A percentile compares a stretch with the other conserved stretches of the same genome.
phyloP scores from a whole-genome alignment of 257 asterid species.

The Fraxinus americana region DNA sequence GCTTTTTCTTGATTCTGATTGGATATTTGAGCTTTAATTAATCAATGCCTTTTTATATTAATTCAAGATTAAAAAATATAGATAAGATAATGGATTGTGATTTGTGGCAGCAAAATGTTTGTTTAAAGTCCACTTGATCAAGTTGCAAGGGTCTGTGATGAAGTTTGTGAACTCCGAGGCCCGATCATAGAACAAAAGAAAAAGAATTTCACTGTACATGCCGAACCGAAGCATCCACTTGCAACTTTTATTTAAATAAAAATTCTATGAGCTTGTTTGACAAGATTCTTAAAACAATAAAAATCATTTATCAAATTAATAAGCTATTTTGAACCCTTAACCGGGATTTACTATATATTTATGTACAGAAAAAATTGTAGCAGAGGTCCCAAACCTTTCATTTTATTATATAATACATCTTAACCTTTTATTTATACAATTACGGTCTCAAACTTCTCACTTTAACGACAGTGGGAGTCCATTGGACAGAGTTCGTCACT shows the following conservation, averaged over 20 bases:
- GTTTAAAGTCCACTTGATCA: constrained; percentile 17
- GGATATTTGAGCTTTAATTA: constrained; percentile 8
- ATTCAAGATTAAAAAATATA: constrained; percentile 4
- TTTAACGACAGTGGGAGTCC: too few species aligned
- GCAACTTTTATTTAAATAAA: not conserved
- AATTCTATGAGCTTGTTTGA: too few species aligned
- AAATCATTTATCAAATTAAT: too few species aligned
- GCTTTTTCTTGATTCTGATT: constrained; percentile 18
- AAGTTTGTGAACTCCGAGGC: not conserved
- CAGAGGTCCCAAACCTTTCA: too few species aligned
- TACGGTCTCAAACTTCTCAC: too few species aligned
- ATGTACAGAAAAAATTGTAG: too few species aligned
- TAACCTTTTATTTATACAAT: too few species aligned
- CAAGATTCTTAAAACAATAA: too few species aligned
- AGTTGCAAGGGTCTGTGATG: constrained; percentile 20
- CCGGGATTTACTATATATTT: too few species aligned
- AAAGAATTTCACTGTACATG: not conserved
- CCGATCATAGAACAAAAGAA: constrained; percentile 1
- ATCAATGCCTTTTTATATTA: not conserved
- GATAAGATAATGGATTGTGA: not conserved
- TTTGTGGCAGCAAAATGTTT: not conserved
- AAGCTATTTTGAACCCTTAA: too few species aligned
- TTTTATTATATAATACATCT: too few species aligned
- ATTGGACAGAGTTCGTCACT: too few species aligned
- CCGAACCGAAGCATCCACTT: constrained; percentile 14